A percentile compares a stretch with the other conserved stretches of the same genome.
phyloP scores from a whole-genome alignment of 257 asterid species.

The Schizonepeta tenuifolia region DNA sequence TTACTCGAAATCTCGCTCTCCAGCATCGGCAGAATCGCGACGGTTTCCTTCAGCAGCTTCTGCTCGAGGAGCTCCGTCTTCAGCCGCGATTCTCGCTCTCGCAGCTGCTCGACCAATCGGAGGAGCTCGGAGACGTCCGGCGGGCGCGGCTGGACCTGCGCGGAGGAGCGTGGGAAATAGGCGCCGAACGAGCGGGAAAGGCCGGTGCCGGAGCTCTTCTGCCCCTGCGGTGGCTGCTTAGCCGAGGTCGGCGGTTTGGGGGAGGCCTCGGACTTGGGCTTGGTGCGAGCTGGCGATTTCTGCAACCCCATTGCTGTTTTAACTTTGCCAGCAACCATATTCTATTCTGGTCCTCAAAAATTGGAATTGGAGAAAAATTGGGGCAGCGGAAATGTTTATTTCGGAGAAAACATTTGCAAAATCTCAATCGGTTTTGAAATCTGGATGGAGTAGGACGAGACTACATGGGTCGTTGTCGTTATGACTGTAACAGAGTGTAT shows the following conservation, averaged over 20 bases:
- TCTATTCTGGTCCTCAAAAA: neutral
- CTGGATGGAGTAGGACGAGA: conserved; percentile 41
- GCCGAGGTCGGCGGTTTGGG: conserved; percentile 56
- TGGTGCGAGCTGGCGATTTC: conserved; percentile 61
- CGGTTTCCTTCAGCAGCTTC: conserved; percentile 62
- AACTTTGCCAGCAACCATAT: conserved; percentile 87
- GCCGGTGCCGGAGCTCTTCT: conserved; percentile 46
- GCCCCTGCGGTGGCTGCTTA: conserved; percentile 30
- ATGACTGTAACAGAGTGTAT: conserved; percentile 28
- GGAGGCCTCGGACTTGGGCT: conserved; percentile 47
- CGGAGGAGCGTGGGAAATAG: conserved; percentile 81
- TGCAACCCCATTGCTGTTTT: conserved; percentile 75
- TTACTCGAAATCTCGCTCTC: conserved; percentile 59
- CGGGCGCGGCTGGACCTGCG: conserved; percentile 96
- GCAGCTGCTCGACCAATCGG: conserved; percentile 62
- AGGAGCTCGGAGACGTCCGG: conserved; percentile 81
- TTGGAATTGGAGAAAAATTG: conserved; percentile 12
- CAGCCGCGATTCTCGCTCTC: conserved; percentile 71
- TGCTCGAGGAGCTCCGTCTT: conserved; percentile 77
- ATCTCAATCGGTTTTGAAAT: conserved; percentile 19
- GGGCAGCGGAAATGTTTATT: neutral
- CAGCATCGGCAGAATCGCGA: conserved; percentile 70
- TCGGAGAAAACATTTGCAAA: conserved; percentile 8
- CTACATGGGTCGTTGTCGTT: conserved; percentile 41
- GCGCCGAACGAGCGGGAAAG: conserved; percentile 76